A percentile compares a stretch with the other conserved stretches of the same genome.
These are phyloP conservation scores for Rhizopus microsporus DNA, from an alignment of 371 early-diverging fungal species.

Conservation along the genomic window DNA sequence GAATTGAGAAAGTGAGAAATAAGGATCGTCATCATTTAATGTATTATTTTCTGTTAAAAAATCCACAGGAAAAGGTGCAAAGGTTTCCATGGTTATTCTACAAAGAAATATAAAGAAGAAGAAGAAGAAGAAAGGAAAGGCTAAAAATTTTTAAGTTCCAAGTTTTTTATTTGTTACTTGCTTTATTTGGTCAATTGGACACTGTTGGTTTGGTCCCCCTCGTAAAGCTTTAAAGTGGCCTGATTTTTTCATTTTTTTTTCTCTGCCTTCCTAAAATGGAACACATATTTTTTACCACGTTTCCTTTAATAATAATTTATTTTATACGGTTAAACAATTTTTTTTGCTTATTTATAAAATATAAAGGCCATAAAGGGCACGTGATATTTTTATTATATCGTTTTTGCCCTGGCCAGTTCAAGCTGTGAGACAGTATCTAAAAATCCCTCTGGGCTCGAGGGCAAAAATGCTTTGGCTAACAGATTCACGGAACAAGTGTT, in stretches of 20 bases:
- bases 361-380: too few species aligned
- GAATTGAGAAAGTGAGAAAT: conserved; percentile 40
- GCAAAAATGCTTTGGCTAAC: too few species aligned
- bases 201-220: background rate
- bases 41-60: conserved; percentile 18
- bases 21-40: conserved; percentile 21
- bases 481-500: too few species aligned
- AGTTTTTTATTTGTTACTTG: conserved; percentile 16
- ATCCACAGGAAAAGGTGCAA: conserved; percentile 27
- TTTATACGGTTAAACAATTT: too few species aligned
- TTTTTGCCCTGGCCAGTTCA: too few species aligned
- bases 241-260: background rate
- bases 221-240: background rate
- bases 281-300: too few species aligned
- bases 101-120: background rate
- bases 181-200: background rate
- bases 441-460: too few species aligned
- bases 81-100: conserved; percentile 24
- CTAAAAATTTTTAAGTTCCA: conserved; percentile 17
- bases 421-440: too few species aligned
- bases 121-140: conserved; percentile 3
- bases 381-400: too few species aligned
- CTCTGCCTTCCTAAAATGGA: background rate
- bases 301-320: too few species aligned
- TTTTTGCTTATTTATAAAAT: too few species aligned